Evolutionary conservation across 352 stramenopile genomes (phyloP).

Genomic region (Plasmopara viticola): DNA sequence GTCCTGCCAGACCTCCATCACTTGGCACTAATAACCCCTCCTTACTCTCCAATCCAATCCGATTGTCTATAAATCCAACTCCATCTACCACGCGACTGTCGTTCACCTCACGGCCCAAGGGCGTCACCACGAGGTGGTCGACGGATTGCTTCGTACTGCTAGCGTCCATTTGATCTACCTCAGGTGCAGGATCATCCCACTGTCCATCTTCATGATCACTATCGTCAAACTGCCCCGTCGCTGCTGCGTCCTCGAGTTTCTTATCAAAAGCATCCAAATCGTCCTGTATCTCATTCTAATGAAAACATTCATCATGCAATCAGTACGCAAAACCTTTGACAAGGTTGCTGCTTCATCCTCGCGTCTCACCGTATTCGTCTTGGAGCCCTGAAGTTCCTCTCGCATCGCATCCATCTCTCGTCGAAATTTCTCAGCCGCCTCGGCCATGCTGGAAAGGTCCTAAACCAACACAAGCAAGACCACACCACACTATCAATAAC

Average conservation of each 20-base stretch:
- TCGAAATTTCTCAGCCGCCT: conserved; percentile 76
- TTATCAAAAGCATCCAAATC: conserved; percentile 76
- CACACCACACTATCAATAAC: conserved; percentile 5
- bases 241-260: conserved; percentile 67
- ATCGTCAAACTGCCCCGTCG: conserved; percentile 77
- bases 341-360: background rate
- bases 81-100: conserved; percentile 26
- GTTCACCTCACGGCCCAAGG: conserved; percentile 16
- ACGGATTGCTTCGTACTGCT: conserved; percentile 20
- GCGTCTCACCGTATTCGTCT: conserved; percentile 27
- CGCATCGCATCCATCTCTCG: conserved; percentile 82
- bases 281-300: conserved; percentile 37
- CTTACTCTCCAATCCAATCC: conserved; percentile 1
- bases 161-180: conserved; percentile 16
- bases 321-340: background rate
- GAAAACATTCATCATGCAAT: background rate
- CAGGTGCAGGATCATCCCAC: conserved; percentile 46
- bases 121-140: conserved; percentile 15
- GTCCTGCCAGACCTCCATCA: conserved; percentile 14
- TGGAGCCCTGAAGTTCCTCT: conserved; percentile 36
- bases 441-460: conserved; percentile 76
- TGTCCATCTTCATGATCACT: conserved; percentile 64
- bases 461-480: conserved; percentile 12
- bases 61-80: conserved; percentile 20
- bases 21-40: conserved; percentile 3